Evolutionary conservation across 2,329 filamentous ascomycete genomes (phyloP), one percentile per base, ranked within the genome.

Genomic region (Metarhizium brunneum): DNA sequence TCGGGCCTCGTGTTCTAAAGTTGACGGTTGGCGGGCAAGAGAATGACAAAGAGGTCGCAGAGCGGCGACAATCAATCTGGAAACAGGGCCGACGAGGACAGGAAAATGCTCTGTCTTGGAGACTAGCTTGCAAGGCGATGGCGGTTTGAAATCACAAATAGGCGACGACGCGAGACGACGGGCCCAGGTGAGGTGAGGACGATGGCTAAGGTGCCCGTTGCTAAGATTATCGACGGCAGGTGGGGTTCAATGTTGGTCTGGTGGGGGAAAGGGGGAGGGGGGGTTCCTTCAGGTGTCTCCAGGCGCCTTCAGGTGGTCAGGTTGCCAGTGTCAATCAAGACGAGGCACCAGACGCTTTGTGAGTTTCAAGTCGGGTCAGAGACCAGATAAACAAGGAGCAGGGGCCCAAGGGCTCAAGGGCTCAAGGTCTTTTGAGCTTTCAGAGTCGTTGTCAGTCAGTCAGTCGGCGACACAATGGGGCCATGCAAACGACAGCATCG

Each of bases 1-100:
- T 59, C 52, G 58, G 56, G 49, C 56, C 56, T 51, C 51, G 51
- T 20, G 47, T 53, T 45, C 47, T 29, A 36, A 35, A 10, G 50
- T 16, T 53, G 50, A n/a, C 20, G 55, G 20, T 30, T 48, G 45
- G 45, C 18, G 16, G n/a, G n/a, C 16, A 11, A 18, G 42, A 45
- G 11, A 18, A 18, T 11, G 6, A 45, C 42, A 45, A 45, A 45
- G 1, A 10, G 40, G 6, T 42, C 4, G 40, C 40, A 13, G 40
- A 5, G 40, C 18, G 42, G n/a, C 18, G 42, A 25, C n/a, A 18
- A 45, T 35, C 16, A 45, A 45, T 18, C 40, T 45, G 6, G 42
- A 18, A 18, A 48, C 8, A 30, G 18, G 14, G 25, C 7, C 1
- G 20, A 7, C 11, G 45, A 30, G 25, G 42, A 25, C 10, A 43